phyloP scores from a whole-genome alignment of 1,139 yeast genomes.

The Hyphopichia burtonii region DNA sequence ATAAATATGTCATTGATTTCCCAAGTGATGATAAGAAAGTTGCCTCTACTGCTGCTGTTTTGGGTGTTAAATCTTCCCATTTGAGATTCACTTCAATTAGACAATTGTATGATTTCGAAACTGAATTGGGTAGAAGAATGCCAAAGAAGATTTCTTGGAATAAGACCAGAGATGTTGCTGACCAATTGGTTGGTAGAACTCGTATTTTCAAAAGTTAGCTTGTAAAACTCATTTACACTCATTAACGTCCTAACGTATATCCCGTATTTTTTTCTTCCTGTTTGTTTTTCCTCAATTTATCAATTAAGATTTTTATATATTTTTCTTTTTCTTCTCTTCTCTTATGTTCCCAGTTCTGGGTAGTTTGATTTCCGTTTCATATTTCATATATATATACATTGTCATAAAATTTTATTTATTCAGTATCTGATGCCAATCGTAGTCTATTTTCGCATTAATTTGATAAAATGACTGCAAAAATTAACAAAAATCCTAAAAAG shows the following conservation, averaged over 20 bases:
- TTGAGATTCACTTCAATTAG: slow-evolving; percentile 72
- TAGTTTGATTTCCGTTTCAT: background rate
- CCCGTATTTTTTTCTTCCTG: background rate
- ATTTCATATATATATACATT: background rate
- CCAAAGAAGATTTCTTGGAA: slow-evolving; percentile 90
- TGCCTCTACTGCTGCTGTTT: slow-evolving; percentile 71
- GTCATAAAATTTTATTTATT: background rate
- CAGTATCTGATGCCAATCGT: background rate
- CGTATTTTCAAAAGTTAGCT: slow-evolving; percentile 6
- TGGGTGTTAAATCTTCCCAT: slow-evolving; percentile 82
- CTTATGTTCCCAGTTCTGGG: background rate
- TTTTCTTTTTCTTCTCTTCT: background rate
- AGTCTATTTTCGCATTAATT: background rate
- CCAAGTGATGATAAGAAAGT: slow-evolving; percentile 34
- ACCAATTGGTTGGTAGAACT: slow-evolving; percentile 79
- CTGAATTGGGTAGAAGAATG: slow-evolving; percentile 76
- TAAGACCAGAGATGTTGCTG: slow-evolving; percentile 70
- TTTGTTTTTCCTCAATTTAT: background rate
- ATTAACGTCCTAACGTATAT: background rate
- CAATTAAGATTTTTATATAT: background rate
- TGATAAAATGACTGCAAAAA: background rate
- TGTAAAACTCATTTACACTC: background rate
- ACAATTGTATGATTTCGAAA: slow-evolving; percentile 80
- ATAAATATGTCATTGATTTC: slow-evolving; percentile 32
- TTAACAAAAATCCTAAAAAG: background rate